Base-by-base conservation (phyloP, 306 rosid genomes). In the Fagus crenata region DNA sequence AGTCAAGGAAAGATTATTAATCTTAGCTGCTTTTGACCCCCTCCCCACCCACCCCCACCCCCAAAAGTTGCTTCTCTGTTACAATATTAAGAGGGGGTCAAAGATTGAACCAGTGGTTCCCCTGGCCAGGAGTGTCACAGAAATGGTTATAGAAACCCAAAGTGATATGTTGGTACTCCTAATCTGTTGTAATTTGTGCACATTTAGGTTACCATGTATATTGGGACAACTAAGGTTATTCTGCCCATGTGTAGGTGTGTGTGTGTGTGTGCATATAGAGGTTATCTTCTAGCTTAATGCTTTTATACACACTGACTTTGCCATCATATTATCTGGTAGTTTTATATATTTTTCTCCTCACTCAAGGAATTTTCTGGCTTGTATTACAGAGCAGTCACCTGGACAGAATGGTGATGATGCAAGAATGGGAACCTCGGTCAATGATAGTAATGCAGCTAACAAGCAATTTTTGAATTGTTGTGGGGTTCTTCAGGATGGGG, bases 401-500 rank as follows among this genome's bases (percentile, higher is more conserved):
- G 74, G 7, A 7, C 90, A 87, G 76, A 54, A 79, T 53, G 78
- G 65, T 36, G 78, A 81, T 74, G 87, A 61, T 67, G 75, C 77
- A 55, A 73, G 84, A 84, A 58, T 31, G n/a, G 84, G 63, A 72
- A 80, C 63, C 80, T 71, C 67, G n/a, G 54, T 69, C 84, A 73
- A 74, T 60, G 89, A 75, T 77, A n/a, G 49, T 6, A 67, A 69
- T 71, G 68, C 36, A 70, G 76, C 90, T 74, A 82, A 81, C 36
- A 86, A 80, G 40, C 51, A 55, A 61, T 65, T 82, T 75, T 89
- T 84, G 78, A 73, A 53, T 51, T 90, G 90, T 83, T 89, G 96
- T 85, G 92, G 90, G 78, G 91, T 92, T 82, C 97, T 95, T 56
- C 91, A 74, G 77, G 87, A 95, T 77, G 89, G 96, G 73, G 86